Evolutionary conservation across 306 rosid genomes (phyloP).

Genomic region (Vigna angularis): DNA sequence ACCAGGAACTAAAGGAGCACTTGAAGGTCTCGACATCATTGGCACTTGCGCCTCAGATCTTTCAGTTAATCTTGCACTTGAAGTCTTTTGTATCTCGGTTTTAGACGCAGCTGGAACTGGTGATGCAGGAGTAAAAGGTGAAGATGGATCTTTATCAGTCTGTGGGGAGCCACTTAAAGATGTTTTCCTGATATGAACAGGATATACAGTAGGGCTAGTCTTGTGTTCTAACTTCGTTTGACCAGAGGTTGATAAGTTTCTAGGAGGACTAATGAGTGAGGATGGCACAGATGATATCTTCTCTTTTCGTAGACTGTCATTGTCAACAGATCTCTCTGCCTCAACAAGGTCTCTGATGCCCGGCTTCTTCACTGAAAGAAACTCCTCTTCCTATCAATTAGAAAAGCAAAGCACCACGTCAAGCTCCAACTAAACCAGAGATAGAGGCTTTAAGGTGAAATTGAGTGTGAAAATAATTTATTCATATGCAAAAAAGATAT

Average conservation of each 20-base stretch:
- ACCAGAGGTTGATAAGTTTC: conserved; percentile 47
- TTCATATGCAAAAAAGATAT: conserved; percentile 12
- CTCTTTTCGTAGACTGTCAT: conserved; percentile 64
- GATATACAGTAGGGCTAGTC: conserved; percentile 52
- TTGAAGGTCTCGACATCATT: conserved; percentile 80
- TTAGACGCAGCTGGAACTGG: conserved; percentile 54
- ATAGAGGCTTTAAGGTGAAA: conserved; percentile 25
- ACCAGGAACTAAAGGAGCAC: conserved; percentile 84
- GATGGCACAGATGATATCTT: conserved; percentile 60
- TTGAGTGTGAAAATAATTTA: neutral
- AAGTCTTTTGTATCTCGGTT: conserved; percentile 64
- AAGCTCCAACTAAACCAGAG: conserved; percentile 19
- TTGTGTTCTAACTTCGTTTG: conserved; percentile 58
- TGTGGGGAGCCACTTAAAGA: conserved; percentile 57
- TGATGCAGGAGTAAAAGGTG: conserved; percentile 53
- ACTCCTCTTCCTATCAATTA: conserved; percentile 67
- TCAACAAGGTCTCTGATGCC: conserved; percentile 64
- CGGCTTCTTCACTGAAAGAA: conserved; percentile 57
- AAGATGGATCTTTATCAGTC: conserved; percentile 58
- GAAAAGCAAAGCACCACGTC: conserved; percentile 45
- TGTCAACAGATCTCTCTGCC: conserved; percentile 59
- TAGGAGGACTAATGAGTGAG: conserved; percentile 62
- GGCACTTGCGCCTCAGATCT: conserved; percentile 60
- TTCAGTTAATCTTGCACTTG: conserved; percentile 62
- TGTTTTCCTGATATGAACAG: conserved; percentile 55